Conservation (phyloP, 352 stramenopile genomes). For the Globisporangium viniferum region DNA sequence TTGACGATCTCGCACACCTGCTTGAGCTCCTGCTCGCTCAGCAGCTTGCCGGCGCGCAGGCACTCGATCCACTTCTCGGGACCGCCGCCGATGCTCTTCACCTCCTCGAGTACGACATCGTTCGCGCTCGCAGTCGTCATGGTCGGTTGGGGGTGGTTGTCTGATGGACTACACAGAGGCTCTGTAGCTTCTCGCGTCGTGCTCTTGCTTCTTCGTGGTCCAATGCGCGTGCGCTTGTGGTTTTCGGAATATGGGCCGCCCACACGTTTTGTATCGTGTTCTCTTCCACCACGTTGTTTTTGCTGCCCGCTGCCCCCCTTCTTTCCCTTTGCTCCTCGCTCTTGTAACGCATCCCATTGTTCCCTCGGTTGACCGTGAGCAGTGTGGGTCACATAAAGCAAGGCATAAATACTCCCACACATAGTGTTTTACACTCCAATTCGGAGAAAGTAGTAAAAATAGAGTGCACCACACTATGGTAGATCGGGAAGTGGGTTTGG, state of each 20-base stretch:
- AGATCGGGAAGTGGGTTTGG: not conserved
- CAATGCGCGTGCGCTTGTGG: not conserved
- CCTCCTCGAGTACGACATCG: slow-evolving; percentile 50
- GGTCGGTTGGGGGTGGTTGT: not conserved
- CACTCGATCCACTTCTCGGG: slow-evolving; percentile 86
- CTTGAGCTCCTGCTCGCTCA: slow-evolving; percentile 88
- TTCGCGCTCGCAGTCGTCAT: slow-evolving; percentile 62
- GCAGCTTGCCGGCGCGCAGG: slow-evolving; percentile 68
- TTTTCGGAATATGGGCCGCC: not conserved
- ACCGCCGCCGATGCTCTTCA: slow-evolving; percentile 59
- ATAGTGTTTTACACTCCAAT: not conserved
- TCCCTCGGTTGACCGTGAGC: not conserved
- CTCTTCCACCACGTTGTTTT: not conserved
- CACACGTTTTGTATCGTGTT: not conserved
- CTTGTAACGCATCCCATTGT: not conserved
- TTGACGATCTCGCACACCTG: slow-evolving; percentile 90
- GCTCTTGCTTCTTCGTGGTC: not conserved
- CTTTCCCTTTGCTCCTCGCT: not conserved
- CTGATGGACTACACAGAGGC: slow-evolving; percentile 1
- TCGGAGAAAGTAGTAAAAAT: not conserved
- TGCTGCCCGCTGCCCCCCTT: not conserved
- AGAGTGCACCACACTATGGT: not conserved
- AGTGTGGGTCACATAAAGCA: not conserved
- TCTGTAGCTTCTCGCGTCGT: not conserved
- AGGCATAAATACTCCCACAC: not conserved